Conservation (phyloP, 2,329 filamentous ascomycete genomes). For the Colletotrichum sp. region DNA sequence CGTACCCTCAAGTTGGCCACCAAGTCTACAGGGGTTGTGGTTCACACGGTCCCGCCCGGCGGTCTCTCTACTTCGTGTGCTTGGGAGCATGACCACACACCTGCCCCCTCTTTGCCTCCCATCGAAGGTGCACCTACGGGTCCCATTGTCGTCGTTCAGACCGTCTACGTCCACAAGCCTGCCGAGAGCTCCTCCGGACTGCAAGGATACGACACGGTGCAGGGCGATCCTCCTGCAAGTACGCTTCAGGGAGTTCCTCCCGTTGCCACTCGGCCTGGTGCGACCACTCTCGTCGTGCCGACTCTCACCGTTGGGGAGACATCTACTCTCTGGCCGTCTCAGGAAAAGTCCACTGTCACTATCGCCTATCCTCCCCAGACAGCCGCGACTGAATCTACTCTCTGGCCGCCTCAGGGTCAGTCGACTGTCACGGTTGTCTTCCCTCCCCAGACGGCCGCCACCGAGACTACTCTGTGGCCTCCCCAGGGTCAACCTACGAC, state of each 20-base stretch:
- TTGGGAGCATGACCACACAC: not conserved
- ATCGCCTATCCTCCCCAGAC: not conserved
- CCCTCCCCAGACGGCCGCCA: not conserved
- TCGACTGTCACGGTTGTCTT: not conserved
- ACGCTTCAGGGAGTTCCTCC: not conserved
- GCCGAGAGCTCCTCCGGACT: not conserved
- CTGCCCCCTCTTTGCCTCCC: not conserved
- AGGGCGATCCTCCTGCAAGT: not conserved
- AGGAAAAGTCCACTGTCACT: not conserved
- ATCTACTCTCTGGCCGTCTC: not conserved
- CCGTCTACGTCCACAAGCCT: conserved; percentile 1
- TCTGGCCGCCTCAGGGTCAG: not conserved
- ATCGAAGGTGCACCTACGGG: not conserved
- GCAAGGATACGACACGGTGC: not conserved
- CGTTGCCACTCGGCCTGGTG: not conserved
- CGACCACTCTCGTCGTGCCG: too few relatives aligned
- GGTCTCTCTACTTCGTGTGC: not conserved
- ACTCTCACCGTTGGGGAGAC: not conserved
- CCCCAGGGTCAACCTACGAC: not conserved
- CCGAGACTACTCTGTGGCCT: not conserved
- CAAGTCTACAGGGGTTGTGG: not conserved
- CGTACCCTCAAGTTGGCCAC: conserved; percentile 5
- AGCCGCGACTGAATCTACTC: not conserved
- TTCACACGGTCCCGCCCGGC: not conserved
- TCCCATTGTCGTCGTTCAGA: not conserved